A percentile compares a stretch with the other conserved stretches of the same genome.
Evolutionary conservation across 352 stramenopile genomes (phyloP).

Genomic region (Globisporangium viniferum): DNA sequence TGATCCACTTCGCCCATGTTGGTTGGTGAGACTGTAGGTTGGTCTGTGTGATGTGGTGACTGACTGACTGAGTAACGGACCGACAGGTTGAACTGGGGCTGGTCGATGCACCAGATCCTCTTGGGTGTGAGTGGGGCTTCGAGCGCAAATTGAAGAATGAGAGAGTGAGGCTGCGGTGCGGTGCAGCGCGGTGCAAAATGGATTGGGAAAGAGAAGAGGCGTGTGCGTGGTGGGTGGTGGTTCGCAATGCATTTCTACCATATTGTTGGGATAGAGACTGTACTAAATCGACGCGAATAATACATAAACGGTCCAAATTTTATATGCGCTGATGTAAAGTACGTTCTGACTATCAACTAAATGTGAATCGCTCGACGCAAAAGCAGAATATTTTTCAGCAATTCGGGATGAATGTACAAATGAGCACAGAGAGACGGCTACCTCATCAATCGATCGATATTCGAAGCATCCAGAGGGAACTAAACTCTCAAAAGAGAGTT

Average conservation of each 20-base stretch:
- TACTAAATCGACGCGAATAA: too few relatives aligned
- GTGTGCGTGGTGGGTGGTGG: too few relatives aligned
- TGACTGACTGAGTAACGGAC: not conserved
- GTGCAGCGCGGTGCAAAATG: not conserved
- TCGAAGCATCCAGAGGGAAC: not conserved
- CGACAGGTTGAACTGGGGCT: not conserved
- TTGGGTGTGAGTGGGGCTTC: not conserved
- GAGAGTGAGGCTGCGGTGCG: not conserved
- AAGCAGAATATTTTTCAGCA: too few relatives aligned
- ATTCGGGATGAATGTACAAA: too few relatives aligned
- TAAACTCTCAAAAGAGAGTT: not conserved
- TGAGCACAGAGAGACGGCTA: not conserved
- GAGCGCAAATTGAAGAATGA: not conserved
- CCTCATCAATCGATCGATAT: not conserved
- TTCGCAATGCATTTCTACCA: too few relatives aligned
- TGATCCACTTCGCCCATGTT: slow-evolving; percentile 39
- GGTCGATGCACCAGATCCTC: not conserved
- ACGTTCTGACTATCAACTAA: too few relatives aligned
- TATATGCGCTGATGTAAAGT: too few relatives aligned
- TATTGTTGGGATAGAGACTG: too few relatives aligned
- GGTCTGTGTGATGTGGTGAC: not conserved
- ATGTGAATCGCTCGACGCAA: too few relatives aligned
- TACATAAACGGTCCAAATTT: too few relatives aligned
- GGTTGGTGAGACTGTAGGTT: too few relatives aligned
- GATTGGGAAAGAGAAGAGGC: not conserved